Evolutionary conservation across 768 basidiomycete species (phyloP).

Genomic region (Tylopilus balloui): DNA sequence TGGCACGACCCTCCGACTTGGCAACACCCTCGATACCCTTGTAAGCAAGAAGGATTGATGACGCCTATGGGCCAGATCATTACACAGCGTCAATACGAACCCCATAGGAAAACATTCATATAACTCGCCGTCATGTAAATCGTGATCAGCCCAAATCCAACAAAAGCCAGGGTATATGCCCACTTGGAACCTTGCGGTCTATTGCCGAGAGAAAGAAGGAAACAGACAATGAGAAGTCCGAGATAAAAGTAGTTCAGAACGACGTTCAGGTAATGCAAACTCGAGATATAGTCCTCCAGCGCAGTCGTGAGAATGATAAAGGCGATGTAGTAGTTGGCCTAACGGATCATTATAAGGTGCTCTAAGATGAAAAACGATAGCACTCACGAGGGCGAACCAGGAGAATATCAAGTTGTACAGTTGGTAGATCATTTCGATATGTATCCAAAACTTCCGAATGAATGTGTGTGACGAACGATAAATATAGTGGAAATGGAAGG

Average conservation of each 20-base stretch:
- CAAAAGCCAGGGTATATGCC: conserved; percentile 78
- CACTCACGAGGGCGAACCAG: conserved; percentile 78
- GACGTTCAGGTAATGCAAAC: conserved; percentile 66
- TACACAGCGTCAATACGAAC: conserved; percentile 10
- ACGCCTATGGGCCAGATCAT: no score
- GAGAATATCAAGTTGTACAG: neutral
- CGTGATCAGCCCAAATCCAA: conserved; percentile 87
- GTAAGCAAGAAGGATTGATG: conserved; percentile 78
- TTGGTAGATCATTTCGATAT: neutral
- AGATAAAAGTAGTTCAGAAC: conserved; percentile 85
- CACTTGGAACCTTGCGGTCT: conserved; percentile 86
- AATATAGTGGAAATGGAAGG: conserved; percentile 89
- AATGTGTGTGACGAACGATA: conserved; percentile 85
- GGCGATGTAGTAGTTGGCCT: conserved; percentile 90
- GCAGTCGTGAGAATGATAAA: conserved; percentile 74
- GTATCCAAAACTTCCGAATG: conserved; percentile 58
- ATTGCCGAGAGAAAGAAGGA: conserved; percentile 84
- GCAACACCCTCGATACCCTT: conserved; percentile 68
- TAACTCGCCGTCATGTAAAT: conserved; percentile 84
- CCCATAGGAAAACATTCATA: neutral
- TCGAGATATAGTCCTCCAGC: conserved; percentile 56
- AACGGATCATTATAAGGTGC: neutral
- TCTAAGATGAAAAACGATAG: neutral
- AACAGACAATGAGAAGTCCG: conserved; percentile 81
- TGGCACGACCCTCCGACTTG: conserved; percentile 37